Base-by-base conservation (phyloP, 1,284 basidiomycete genomes). In the Xanthoconium separans region DNA sequence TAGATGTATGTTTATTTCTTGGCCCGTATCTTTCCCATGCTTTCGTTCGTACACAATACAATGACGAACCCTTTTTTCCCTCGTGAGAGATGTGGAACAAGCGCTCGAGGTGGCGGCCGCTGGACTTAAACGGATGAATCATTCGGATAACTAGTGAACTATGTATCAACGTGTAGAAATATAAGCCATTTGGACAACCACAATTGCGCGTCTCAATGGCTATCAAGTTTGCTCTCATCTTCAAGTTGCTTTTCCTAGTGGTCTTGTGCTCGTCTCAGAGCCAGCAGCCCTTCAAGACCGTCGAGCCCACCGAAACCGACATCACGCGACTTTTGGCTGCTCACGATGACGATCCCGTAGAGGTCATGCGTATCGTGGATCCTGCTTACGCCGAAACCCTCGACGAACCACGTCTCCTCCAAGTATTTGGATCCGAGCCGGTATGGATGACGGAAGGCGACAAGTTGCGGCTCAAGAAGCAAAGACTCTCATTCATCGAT, bases 41-140 rank as follows among this genome's bases (percentile, higher is more conserved):
- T 27, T 27, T 27, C 27, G 27, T 27, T 27, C 6, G 27, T 27
- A 27, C 27, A 27, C 27, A 27, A 3, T 24, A 24, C 24, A 24
- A 24, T 24, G 24, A 24, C 24, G 24, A 6, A 24, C 24, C 24
- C 6, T 24, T 24, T 24, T 6, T 24, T 24, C 24, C 24, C 6
- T 24, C 24, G 75, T 94, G 27, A 50, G 55, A 8, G 91, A 94
- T 72, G 74, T 98, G 18, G 76, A 85, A 63, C 79, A 82, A 61
- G 93, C 90, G 8, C 73, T 95, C 48, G 74, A 79, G 59, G 70
- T 66, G 22, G 84, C 83, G 2, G 67, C 67, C 11, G 41, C 50
- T 45, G 40, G 13, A 8, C 7, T 29, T 2, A 72, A 42, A 44
- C 44, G 45, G 24, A 39, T 10, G 37, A 39, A 39, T 18, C 24